A percentile compares a stretch with the other conserved stretches of the same genome.
These are phyloP conservation scores for Alternaria brassicae DNA, from an alignment of 2,329 filamentous ascomycete genomes.

Conservation along the genomic window DNA sequence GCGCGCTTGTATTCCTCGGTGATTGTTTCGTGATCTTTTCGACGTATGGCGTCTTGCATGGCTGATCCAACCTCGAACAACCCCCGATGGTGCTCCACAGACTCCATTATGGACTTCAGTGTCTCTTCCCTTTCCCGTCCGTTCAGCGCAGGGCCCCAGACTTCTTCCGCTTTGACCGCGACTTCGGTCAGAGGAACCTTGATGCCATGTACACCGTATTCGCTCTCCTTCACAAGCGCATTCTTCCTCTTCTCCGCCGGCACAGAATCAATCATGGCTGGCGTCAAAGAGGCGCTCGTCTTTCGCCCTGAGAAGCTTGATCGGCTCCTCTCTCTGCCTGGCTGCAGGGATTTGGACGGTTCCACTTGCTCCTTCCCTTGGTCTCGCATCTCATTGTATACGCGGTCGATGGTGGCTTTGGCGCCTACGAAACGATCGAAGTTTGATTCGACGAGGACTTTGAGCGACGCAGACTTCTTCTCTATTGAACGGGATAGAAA, in stretches of 20 bases:
- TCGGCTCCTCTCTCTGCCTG: constrained; percentile 73
- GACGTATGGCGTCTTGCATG: constrained; percentile 83
- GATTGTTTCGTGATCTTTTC: constrained; percentile 86
- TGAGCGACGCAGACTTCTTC: constrained; percentile 95
- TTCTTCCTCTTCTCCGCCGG: constrained; percentile 76
- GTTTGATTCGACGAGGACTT: constrained; percentile 95
- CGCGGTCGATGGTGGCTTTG: constrained; percentile 97
- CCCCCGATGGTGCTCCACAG: constrained; percentile 79
- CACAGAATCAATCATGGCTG: constrained; percentile 42
- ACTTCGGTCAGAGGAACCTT: constrained; percentile 87
- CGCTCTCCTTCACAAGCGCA: constrained; percentile 85
- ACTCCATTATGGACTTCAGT: constrained; percentile 76
- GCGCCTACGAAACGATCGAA: constrained; percentile 98
- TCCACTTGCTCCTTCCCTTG: constrained; percentile 64
- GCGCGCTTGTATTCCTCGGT: constrained; percentile 87
- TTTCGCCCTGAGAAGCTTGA: constrained; percentile 63
- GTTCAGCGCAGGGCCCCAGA: constrained; percentile 93
- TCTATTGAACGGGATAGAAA: constrained; percentile 91
- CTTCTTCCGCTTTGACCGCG: constrained; percentile 91
- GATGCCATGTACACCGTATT: constrained; percentile 62
- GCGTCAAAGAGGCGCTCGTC: constrained; percentile 41
- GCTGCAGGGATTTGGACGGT: constrained; percentile 51
- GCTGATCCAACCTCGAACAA: constrained; percentile 81
- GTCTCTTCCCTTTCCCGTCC: constrained; percentile 90
- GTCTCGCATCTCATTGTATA: constrained; percentile 92